Percentiles rank a stretch among this genome's conserved stretches.
Evolutionary conservation across 352 stramenopile species (phyloP).

Genomic region (Phytophthora cryptogea): DNA sequence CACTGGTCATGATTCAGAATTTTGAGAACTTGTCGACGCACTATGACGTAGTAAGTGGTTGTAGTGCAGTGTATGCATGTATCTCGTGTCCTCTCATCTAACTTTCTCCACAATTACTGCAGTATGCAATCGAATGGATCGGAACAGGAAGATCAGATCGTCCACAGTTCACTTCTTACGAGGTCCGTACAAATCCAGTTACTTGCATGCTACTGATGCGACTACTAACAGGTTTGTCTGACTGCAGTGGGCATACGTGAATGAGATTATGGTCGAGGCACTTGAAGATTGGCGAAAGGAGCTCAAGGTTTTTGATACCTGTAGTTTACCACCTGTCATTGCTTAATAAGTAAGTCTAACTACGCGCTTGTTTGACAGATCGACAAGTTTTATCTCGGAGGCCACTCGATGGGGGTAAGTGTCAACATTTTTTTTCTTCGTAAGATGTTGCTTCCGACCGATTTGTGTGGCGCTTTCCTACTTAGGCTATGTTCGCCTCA

Average conservation of each 20-base stretch:
- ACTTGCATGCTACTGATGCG: background rate
- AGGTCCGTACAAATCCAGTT: constrained; percentile 30
- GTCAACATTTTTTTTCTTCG: background rate
- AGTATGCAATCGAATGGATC: constrained; percentile 79
- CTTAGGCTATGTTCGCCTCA: constrained; percentile 61
- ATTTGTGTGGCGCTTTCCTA: constrained; percentile 1
- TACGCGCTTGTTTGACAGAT: constrained; percentile 28
- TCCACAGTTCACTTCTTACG: constrained; percentile 56
- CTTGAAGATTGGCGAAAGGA: constrained; percentile 71
- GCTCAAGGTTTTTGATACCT: constrained; percentile 34
- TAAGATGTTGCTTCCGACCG: background rate
- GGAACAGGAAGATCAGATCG: constrained; percentile 67
- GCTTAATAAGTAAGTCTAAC: background rate
- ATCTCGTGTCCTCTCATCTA: background rate
- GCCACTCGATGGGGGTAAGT: constrained; percentile 69
- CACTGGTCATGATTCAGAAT: constrained; percentile 42
- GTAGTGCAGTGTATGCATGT: background rate
- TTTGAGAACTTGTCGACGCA: constrained; percentile 58
- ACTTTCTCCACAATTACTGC: background rate
- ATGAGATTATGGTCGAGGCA: constrained; percentile 60
- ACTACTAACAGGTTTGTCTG: background rate
- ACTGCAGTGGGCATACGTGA: constrained; percentile 54
- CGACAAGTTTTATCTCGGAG: constrained; percentile 62
- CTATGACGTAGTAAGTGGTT: constrained; percentile 50
- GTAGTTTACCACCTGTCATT: background rate